Percentiles rank a stretch among this genome's conserved stretches.
phyloP scores from a whole-genome alignment of 805 yeast species.

The Candida takata region DNA sequence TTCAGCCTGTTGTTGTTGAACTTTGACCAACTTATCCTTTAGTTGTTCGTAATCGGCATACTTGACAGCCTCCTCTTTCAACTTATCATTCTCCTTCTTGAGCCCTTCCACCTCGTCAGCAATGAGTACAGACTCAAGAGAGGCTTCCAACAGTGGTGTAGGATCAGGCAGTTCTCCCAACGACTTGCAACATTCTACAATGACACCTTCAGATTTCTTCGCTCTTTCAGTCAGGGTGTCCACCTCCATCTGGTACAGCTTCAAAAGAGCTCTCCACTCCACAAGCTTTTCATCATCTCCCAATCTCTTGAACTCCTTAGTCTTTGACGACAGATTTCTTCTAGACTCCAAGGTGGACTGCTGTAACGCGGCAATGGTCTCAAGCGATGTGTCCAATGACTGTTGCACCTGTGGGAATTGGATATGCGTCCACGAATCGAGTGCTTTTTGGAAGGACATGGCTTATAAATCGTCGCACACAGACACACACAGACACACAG shows the following conservation, averaged over 20 bases:
- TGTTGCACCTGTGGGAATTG: constrained; percentile 66
- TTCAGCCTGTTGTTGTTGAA: constrained; percentile 56
- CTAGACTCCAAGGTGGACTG: constrained; percentile 60
- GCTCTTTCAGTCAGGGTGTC: constrained; percentile 75
- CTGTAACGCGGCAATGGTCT: constrained; percentile 66
- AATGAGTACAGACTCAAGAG: constrained; percentile 55
- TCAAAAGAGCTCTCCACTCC: constrained; percentile 60
- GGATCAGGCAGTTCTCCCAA: constrained; percentile 94
- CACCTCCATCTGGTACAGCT: constrained; percentile 79
- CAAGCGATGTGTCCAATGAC: constrained; percentile 66
- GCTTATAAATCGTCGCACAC: too few relatives aligned
- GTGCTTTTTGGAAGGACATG: constrained; percentile 33
- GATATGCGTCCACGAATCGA: constrained; percentile 69
- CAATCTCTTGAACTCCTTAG: constrained; percentile 79
- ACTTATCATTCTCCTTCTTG: constrained; percentile 40
- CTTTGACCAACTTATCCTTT: constrained; percentile 50
- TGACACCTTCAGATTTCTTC: constrained; percentile 63
- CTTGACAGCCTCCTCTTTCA: constrained; percentile 53
- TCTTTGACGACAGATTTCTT: constrained; percentile 69
- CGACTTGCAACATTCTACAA: constrained; percentile 66
- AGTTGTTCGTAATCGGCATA: constrained; percentile 76
- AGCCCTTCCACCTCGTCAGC: constrained; percentile 46
- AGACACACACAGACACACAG: too few relatives aligned
- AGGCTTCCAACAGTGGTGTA: constrained; percentile 64
- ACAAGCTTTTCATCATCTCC: constrained; percentile 58